These are phyloP conservation scores for Dactylellina haptotyla DNA, from an alignment of 2,329 filamentous ascomycete genomes.

Conservation along the genomic window DNA sequence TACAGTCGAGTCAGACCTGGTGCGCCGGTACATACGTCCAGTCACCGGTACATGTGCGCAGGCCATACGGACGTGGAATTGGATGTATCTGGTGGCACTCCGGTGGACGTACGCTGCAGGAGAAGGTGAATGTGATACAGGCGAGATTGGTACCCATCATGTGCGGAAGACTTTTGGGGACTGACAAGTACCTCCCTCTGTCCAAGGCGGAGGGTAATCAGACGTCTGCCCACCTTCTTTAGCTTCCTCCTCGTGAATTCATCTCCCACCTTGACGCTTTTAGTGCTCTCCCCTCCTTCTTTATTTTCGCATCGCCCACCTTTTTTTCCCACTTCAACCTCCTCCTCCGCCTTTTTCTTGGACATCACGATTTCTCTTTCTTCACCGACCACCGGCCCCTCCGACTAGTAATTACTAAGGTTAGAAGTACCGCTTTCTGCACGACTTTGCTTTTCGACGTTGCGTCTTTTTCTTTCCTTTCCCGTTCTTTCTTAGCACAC, in stretches of 20 bases:
- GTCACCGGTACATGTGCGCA: neutral
- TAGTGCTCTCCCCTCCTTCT: slow-evolving; percentile 1
- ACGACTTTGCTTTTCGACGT: too few relatives aligned
- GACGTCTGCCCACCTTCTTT: neutral
- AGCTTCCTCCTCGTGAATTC: neutral
- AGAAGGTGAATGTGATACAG: slow-evolving; percentile 1
- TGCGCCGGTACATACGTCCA: neutral
- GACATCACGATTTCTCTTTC: too few relatives aligned
- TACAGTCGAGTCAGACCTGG: too few relatives aligned
- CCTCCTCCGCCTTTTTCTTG: too few relatives aligned
- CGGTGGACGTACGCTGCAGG: neutral
- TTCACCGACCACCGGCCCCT: neutral
- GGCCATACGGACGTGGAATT: neutral
- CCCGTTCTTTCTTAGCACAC: too few relatives aligned
- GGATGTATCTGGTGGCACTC: neutral
- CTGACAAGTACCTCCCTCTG: slow-evolving; percentile 1
- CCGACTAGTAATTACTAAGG: too few relatives aligned
- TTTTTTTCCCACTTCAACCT: neutral
- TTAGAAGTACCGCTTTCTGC: too few relatives aligned
- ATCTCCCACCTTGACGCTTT: neutral
- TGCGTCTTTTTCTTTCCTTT: too few relatives aligned
- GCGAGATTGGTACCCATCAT: too few relatives aligned
- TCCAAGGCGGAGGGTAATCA: slow-evolving; percentile 23
- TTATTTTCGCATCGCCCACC: slow-evolving; percentile 15
- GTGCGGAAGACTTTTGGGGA: too few relatives aligned